Evolutionary conservation across 2,329 filamentous ascomycete species (phyloP).

Genomic region (Exutisphaerella laricina): DNA sequence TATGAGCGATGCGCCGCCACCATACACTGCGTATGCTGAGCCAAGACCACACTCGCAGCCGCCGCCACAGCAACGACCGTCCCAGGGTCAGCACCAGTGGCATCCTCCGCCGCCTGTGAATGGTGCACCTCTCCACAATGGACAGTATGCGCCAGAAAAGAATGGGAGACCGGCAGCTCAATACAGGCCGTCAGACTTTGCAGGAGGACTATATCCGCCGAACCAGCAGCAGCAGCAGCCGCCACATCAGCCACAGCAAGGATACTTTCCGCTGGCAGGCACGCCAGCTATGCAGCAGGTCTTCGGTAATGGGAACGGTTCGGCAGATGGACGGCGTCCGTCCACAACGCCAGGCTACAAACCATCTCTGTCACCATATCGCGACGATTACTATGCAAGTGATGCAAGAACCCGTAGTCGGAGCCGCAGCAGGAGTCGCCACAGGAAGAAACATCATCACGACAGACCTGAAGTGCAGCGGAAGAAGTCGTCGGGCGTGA

Average conservation of each 20-base stretch:
- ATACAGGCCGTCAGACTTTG: conserved; percentile 14
- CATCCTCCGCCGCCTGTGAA: conserved; percentile 21
- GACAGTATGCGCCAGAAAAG: conserved; percentile 17
- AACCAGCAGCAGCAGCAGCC: conserved; percentile 16
- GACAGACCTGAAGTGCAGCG: conserved; percentile 11
- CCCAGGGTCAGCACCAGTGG: conserved; percentile 18
- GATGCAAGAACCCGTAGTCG: conserved; percentile 16
- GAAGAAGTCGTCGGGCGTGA: conserved; percentile 24
- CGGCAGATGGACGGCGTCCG: conserved; percentile 8
- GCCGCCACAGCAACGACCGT: conserved; percentile 26
- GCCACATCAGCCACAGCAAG: conserved; percentile 14
- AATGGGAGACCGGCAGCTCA: conserved; percentile 10
- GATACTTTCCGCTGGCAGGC: conserved; percentile 12
- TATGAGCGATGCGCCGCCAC: conserved; percentile 29
- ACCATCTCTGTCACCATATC: conserved; percentile 16
- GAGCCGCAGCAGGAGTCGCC: conserved; percentile 21
- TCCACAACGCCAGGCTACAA: conserved; percentile 15
- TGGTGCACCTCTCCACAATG: conserved; percentile 15
- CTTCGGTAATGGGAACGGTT: conserved; percentile 8
- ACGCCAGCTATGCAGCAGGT: conserved; percentile 13
- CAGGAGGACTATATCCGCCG: conserved; percentile 2
- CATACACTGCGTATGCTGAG: conserved; percentile 21
- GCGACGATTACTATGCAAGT: conserved; percentile 10
- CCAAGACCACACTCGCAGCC: conserved; percentile 27
- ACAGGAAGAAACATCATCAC: conserved; percentile 20